These are phyloP conservation scores for Neofusicoccum parvum DNA, from an alignment of 2,329 filamentous ascomycete genomes.

Conservation along the genomic window DNA sequence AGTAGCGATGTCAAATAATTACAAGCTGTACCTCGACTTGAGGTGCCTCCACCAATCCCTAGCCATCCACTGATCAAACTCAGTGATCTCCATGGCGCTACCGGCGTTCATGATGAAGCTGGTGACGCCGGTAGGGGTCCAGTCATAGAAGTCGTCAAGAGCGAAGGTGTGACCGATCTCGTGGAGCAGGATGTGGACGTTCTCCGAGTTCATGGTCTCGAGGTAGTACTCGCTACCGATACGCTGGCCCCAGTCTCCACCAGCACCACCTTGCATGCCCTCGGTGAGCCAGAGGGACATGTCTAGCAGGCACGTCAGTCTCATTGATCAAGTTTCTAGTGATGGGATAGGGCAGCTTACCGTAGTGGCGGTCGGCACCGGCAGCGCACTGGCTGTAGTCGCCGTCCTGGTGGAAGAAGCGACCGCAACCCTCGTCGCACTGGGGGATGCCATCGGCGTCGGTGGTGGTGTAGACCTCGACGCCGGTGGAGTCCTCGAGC, in stretches of 20 bases:
- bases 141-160: conserved; percentile 45
- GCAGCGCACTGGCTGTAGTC: conserved; percentile 46
- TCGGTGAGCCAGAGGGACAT: conserved; percentile 53
- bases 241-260: conserved; percentile 53
- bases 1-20: too few relatives aligned
- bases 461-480: conserved; percentile 47
- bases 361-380: conserved; percentile 45
- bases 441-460: conserved; percentile 46
- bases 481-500: conserved; percentile 40
- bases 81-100: conserved; percentile 45
- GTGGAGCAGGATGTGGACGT: conserved; percentile 51
- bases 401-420: conserved; percentile 50
- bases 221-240: conserved; percentile 50
- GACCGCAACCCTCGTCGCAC: conserved; percentile 46
- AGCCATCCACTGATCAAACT: conserved; percentile 55
- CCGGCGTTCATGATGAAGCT: conserved; percentile 53
- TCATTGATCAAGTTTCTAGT: not conserved
- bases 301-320: conserved; percentile 29
- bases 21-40: conserved; percentile 27
- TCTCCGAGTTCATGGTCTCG: conserved; percentile 37
- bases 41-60: conserved; percentile 51
- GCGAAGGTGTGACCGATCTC: conserved; percentile 29
- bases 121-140: conserved; percentile 45
- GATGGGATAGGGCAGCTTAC: conserved; percentile 1
- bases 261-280: conserved; percentile 48